A percentile compares a stretch with the other conserved stretches of the same genome.
Conservation (phyloP, 2,329 filamentous ascomycete species). For the Phialocephala sp. region DNA sequence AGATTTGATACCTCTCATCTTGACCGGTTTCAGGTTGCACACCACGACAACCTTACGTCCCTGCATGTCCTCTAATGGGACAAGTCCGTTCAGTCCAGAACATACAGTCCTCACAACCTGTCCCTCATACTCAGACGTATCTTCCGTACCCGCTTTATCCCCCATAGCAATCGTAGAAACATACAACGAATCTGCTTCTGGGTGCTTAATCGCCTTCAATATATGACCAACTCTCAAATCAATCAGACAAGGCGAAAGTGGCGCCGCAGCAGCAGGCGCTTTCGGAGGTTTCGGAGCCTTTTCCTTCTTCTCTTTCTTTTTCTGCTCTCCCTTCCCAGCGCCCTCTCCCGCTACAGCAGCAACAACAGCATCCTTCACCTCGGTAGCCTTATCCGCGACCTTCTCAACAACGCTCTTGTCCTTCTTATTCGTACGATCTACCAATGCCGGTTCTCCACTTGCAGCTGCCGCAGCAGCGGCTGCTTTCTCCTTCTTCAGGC, state of each 20-base stretch:
- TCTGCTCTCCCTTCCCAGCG: constrained; percentile 38
- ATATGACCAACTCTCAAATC: constrained; percentile 97
- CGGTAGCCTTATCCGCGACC: constrained; percentile 53
- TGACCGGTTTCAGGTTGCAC: constrained; percentile 98
- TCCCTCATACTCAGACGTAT: constrained; percentile 90
- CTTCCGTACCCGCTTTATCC: constrained; percentile 82
- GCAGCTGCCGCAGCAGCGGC: constrained; percentile 62
- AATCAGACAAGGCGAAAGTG: constrained; percentile 83
- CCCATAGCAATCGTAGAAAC: constrained; percentile 96
- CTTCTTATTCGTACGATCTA: constrained; percentile 63
- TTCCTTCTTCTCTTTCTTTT: constrained; percentile 87
- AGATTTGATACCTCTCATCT: constrained; percentile 90
- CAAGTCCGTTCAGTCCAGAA: constrained; percentile 91
- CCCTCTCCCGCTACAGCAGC: constrained; percentile 44
- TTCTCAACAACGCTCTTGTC: constrained; percentile 59
- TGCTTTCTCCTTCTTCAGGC: constrained; percentile 94
- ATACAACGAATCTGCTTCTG: constrained; percentile 93
- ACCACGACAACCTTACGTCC: constrained; percentile 93
- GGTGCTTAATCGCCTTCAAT: constrained; percentile 92
- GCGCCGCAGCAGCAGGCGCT: constrained; percentile 70
- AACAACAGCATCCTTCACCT: constrained; percentile 44
- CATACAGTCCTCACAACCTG: constrained; percentile 94
- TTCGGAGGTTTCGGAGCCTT: constrained; percentile 80
- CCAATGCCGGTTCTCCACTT: constrained; percentile 55
- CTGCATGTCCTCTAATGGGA: constrained; percentile 97